Base-by-base conservation (phyloP, 2,329 filamentous ascomycete genomes). In the Metarhizium robertsii region DNA sequence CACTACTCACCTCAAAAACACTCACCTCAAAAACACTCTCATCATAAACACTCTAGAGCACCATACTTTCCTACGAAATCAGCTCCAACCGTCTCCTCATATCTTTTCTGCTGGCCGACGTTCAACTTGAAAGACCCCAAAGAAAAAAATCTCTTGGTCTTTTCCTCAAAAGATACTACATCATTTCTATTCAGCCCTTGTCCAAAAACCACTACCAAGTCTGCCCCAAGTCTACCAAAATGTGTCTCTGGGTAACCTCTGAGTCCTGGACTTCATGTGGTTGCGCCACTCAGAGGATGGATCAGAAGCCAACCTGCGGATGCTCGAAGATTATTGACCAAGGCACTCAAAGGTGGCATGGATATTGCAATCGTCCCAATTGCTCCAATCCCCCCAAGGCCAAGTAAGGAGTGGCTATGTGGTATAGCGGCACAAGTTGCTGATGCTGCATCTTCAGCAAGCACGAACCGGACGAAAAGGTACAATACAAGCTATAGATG, bases 191-290 rank as follows among this genome's bases (percentile, higher is more conserved):
- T 40, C 4, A 13, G 13, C 14, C 38, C 8, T 34, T 34, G 32
- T 11, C 38, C n/a, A 14, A 14, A 48, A 18, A 38, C 16, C 14
- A 50, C 32, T 20, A 54, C 36, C 14, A 40, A 18, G 16, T 16
- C 50, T 34, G 6, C 32, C 54, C 55, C 61, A 55, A 59, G 14
- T 13, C 20, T 50, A 47, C 46, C 61, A 69, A 16, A 56, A 71
- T 71, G 69, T 71, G 69, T 59, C 53, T 63, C 59, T 71, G 69
- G 67, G 60, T 61, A 34, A 64, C 64, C 20, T 66, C 64, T 45
- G 61, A 71, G 57, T 51, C 54, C 58, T 71, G 65, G 66, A 64
- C 64, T 46, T 49, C 52, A 50, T 71, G 69, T 57, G 68, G 68
- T 52, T 71, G 69, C 64, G 60, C 58, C 34, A 53, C 57, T n/a